Base-by-base conservation (phyloP, 2,329 filamentous ascomycete species). In the Leptoxyphium fumago region DNA sequence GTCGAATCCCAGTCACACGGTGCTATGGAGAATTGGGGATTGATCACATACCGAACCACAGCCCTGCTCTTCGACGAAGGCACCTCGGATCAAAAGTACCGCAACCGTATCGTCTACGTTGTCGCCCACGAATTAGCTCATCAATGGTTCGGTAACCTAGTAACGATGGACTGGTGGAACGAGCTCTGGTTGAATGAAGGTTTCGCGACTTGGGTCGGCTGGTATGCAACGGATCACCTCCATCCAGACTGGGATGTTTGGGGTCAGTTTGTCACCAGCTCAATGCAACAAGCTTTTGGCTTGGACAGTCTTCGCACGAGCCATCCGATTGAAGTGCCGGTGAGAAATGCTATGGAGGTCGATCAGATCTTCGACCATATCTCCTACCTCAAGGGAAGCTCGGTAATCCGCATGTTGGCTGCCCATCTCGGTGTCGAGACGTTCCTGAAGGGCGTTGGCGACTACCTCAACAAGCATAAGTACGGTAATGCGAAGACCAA, bases 331-430 rank as follows among this genome's bases (percentile, higher is more conserved):
- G 89, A 98, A 63, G 91, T 98, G 6, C 84, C 87, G 0, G 91
- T 98, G 28, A 80, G 80, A 54, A 88, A 95, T 61, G 91, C 88
- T 28, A 75, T 96, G 10, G 91, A 96, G 55, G 86, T 96, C 51
- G 93, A 96, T 63, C 91, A 98, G 64, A 94, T 96, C 52, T 98
- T 98, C 59, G 91, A 98, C 62, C 77, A 82, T 61, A 96, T 98
- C 65, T 93, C 84, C 65, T 98, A 96, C 61, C 73, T 93, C 49
- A 96, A 98, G 69, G 91, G 91, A 30, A 94, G 86, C 67, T 94
- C 89, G 2, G 84, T 91, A 47, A 91, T 98, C 58, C 83, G 91
- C 58, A 98, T 98, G 91, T 68, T 98, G 55, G 89, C 86, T 54
- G 81, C 82, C 55, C 84, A 96, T 62, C 77, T 98, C 14, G 87